phyloP scores from a whole-genome alignment of 768 basidiomycete genomes.

The Naematelia aurantialba region DNA sequence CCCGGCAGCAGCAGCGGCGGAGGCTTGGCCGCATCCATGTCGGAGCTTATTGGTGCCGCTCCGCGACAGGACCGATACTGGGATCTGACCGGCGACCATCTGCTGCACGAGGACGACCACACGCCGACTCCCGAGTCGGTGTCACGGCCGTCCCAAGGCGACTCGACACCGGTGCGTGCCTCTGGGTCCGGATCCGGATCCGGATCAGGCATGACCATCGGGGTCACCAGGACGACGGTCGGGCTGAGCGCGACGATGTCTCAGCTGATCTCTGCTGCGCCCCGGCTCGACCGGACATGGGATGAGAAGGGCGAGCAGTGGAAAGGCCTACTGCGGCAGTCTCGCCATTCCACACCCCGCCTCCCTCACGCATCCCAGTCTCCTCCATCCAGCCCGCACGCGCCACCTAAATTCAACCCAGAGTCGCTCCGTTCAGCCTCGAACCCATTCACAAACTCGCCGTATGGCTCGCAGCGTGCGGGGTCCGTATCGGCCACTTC shows the following conservation, averaged over 20 bases:
- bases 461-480: too few relatives aligned
- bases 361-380: neutral
- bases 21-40: too few relatives aligned
- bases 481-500: too few relatives aligned
- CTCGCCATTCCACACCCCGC: neutral
- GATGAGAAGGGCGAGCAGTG: neutral
- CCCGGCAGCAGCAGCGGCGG: neutral
- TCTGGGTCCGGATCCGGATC: too few relatives aligned
- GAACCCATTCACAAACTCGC: neutral
- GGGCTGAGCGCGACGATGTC: neutral
- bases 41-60: neutral
- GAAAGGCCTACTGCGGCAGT: neutral
- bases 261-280: neutral
- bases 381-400: neutral
- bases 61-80: neutral
- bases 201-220: too few relatives aligned
- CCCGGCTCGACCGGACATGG: neutral
- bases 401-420: neutral
- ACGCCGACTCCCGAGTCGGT: neutral
- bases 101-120: neutral
- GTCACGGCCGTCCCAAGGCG: neutral
- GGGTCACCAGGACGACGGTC: too few relatives aligned
- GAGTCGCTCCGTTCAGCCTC: neutral
- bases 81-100: neutral
- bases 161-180: neutral